Conservation (phyloP, 2,329 filamentous ascomycete genomes). For the Chaetomium globosum region DNA sequence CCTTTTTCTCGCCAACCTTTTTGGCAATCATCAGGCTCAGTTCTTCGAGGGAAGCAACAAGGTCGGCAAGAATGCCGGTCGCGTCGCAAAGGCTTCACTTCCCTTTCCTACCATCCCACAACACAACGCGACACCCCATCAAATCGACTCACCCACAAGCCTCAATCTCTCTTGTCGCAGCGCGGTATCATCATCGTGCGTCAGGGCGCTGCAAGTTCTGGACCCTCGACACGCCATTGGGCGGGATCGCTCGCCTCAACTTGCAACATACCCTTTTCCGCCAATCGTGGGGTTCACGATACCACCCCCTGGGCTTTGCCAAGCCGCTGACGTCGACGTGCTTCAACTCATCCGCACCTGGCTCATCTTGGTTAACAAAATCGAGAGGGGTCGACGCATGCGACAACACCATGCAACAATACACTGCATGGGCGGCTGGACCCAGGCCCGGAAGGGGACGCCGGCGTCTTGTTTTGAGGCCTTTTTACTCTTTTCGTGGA, state of each 20-base stretch:
- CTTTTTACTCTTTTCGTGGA: not conserved
- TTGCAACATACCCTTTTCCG: slow-evolving; percentile 15
- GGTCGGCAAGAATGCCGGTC: not conserved
- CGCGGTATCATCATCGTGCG: slow-evolving; percentile 28
- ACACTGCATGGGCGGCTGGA: slow-evolving; percentile 1
- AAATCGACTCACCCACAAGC: not conserved
- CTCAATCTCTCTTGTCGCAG: slow-evolving; percentile 4
- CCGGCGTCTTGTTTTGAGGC: not conserved
- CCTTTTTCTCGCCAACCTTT: not conserved
- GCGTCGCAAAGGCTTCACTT: not conserved
- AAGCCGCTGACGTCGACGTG: slow-evolving; percentile 37
- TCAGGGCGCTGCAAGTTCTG: slow-evolving; percentile 14
- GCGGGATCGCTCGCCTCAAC: not conserved
- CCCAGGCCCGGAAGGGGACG: slow-evolving; percentile 1
- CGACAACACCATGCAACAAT: slow-evolving; percentile 11
- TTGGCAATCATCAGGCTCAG: not conserved
- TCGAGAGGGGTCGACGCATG: slow-evolving; percentile 1
- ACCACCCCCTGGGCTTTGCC: slow-evolving; percentile 22
- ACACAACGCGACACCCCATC: slow-evolving; percentile 10
- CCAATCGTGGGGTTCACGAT: slow-evolving; percentile 25
- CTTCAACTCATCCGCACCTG: slow-evolving; percentile 21
- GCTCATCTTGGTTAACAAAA: slow-evolving; percentile 7
- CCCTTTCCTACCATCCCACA: not conserved
- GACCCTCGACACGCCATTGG: slow-evolving; percentile 22
- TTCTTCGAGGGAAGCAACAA: not conserved